Percentiles rank a stretch among this genome's conserved stretches.
Conservation (phyloP, 2,329 filamentous ascomycete species). For the Diaporthe destruens region DNA sequence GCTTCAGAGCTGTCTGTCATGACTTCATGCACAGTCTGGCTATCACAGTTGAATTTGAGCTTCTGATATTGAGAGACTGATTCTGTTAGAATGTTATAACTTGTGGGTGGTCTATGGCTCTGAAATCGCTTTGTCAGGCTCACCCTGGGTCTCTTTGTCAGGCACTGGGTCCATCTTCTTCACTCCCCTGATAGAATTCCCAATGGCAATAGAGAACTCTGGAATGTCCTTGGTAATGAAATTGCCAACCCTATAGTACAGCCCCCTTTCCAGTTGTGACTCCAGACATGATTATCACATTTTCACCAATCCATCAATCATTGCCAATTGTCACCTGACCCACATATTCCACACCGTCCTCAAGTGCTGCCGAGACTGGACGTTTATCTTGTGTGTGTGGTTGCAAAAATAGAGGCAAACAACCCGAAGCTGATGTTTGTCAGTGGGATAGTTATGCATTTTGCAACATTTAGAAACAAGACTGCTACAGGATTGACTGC, state of each 20-base stretch:
- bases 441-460: neutral
- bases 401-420: slow-evolving; percentile 77
- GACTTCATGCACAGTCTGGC: neutral
- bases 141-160: slow-evolving; percentile 43
- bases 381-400: slow-evolving; percentile 78
- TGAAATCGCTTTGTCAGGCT: neutral
- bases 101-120: slow-evolving; percentile 15
- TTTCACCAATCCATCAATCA: slow-evolving; percentile 68
- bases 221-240: slow-evolving; percentile 65
- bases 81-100: neutral
- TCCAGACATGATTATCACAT: slow-evolving; percentile 63
- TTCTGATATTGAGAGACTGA: neutral
- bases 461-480: neutral
- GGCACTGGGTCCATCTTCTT: slow-evolving; percentile 58
- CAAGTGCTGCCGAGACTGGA: slow-evolving; percentile 61
- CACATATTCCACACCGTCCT: slow-evolving; percentile 61
- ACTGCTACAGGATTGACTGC: too few relatives aligned
- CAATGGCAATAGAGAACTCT: slow-evolving; percentile 61
- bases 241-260: slow-evolving; percentile 63
- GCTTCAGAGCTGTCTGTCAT: neutral
- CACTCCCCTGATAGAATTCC: slow-evolving; percentile 62
- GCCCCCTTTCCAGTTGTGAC: slow-evolving; percentile 66
- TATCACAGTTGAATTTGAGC: neutral
- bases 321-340: slow-evolving; percentile 61
- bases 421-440: slow-evolving; percentile 69